These are phyloP conservation scores for Hibiscus mutabilis DNA, from an alignment of 345 rosid genomes.

Conservation along the genomic window DNA sequence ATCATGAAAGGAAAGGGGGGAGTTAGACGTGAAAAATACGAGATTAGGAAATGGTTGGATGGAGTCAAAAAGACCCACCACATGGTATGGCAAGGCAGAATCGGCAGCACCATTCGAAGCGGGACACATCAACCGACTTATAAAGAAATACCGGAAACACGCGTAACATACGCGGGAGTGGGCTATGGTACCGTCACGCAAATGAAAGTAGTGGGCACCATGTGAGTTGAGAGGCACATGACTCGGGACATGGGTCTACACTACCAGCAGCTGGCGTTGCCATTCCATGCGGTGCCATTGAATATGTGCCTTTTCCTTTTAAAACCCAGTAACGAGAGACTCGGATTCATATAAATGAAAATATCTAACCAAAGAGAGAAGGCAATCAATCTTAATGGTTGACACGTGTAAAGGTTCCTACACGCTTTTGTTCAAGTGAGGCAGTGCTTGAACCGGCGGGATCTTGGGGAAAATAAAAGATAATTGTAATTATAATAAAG, in stretches of 20 bases:
- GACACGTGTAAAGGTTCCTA: conserved; percentile 11
- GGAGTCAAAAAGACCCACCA: neutral
- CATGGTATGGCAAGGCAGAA: neutral
- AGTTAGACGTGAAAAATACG: neutral
- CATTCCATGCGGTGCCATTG: neutral
- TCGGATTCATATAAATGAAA: neutral
- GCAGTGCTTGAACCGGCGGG: conserved; percentile 1
- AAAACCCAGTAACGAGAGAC: neutral
- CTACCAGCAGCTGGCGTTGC: conserved; percentile 9
- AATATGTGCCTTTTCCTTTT: neutral
- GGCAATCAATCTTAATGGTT: neutral
- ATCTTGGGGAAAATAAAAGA: neutral
- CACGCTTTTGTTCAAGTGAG: no score
- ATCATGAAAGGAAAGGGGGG: neutral
- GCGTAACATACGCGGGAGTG: neutral
- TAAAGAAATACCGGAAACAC: neutral
- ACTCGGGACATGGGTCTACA: conserved; percentile 1
- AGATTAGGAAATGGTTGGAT: neutral
- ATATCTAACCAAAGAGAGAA: neutral
- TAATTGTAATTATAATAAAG: neutral
- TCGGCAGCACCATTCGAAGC: no score
- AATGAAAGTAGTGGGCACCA: neutral
- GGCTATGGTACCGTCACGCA: neutral
- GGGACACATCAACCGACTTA: neutral
- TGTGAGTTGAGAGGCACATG: neutral